Percentiles rank a stretch among this genome's conserved stretches.
phyloP scores from a whole-genome alignment of 2,329 filamentous ascomycete genomes.

The Rutstroemia sydowiana region DNA sequence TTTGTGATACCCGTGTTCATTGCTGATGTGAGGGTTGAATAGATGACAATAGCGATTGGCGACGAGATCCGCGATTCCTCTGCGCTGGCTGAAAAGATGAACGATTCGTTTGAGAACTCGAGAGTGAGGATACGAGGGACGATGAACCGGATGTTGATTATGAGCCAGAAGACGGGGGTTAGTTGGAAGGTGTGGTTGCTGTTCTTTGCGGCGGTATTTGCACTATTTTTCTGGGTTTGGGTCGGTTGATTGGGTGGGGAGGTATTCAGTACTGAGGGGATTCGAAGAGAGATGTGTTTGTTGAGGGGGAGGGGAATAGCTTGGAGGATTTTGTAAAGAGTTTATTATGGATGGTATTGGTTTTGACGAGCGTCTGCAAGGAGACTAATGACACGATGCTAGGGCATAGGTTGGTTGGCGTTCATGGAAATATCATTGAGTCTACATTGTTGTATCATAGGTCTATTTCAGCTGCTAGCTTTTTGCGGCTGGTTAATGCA shows the following conservation, averaged over 20 bases:
- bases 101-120: slow-evolving; percentile 85
- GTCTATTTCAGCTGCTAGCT: too few species aligned
- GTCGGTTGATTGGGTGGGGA: slow-evolving; percentile 50
- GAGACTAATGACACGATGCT: too few species aligned
- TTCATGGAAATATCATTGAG: too few species aligned
- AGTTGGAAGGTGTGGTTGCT: slow-evolving; percentile 90
- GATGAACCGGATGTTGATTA: slow-evolving; percentile 94
- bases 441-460: too few species aligned
- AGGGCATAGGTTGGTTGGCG: too few species aligned
- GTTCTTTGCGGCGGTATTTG: slow-evolving; percentile 77
- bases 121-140: slow-evolving; percentile 75
- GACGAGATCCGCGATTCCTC: slow-evolving; percentile 91
- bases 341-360: too few species aligned
- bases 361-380: too few species aligned
- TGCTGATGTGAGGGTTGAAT: too few species aligned
- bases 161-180: slow-evolving; percentile 92
- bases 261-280: neutral
- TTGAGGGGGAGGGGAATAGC: neutral
- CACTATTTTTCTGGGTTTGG: slow-evolving; percentile 92
- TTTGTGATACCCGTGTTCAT: slow-evolving; percentile 7
- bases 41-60: slow-evolving; percentile 90
- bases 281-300: neutral
- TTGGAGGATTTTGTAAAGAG: neutral
- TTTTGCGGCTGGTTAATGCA: too few species aligned
- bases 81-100: slow-evolving; percentile 88